Percentiles rank a stretch among this genome's conserved stretches.
phyloP scores from a whole-genome alignment of 2,329 filamentous ascomycete genomes.

The Cadophora gregata region DNA sequence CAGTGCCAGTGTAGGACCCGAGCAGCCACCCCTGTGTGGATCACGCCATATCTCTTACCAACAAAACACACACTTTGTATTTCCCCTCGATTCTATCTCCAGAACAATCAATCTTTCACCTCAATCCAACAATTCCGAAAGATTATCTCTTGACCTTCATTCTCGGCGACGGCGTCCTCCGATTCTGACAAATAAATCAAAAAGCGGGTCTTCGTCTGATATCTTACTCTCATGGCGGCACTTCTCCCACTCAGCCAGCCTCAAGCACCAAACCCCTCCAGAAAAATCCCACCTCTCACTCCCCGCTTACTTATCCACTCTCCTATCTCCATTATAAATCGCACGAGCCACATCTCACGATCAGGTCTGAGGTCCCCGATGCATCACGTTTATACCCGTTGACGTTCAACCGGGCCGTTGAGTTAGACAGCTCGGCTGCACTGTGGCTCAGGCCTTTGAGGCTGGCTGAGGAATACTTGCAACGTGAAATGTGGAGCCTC shows the following conservation, averaged over 20 bases:
- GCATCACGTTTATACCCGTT: not conserved
- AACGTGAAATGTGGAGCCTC: not conserved
- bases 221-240: not conserved
- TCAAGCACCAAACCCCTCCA: not conserved
- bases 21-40: no score
- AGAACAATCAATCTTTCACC: no score
- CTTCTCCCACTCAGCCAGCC: slow-evolving; percentile 14
- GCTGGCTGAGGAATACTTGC: not conserved
- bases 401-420: not conserved
- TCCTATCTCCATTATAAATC: not conserved
- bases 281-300: not conserved
- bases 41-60: no score
- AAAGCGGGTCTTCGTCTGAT: not conserved
- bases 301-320: slow-evolving; percentile 3
- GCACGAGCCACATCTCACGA: slow-evolving; percentile 1
- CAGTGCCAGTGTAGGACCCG: no score
- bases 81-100: no score
- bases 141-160: not conserved
- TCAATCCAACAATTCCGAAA: no score
- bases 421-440: no score
- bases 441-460: not conserved
- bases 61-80: no score
- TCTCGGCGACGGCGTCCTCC: not conserved
- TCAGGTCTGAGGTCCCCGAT: not conserved
- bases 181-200: not conserved